These are phyloP conservation scores for Paecilomyces sp. DNA, from an alignment of 2,329 filamentous ascomycete genomes.

Conservation along the genomic window DNA sequence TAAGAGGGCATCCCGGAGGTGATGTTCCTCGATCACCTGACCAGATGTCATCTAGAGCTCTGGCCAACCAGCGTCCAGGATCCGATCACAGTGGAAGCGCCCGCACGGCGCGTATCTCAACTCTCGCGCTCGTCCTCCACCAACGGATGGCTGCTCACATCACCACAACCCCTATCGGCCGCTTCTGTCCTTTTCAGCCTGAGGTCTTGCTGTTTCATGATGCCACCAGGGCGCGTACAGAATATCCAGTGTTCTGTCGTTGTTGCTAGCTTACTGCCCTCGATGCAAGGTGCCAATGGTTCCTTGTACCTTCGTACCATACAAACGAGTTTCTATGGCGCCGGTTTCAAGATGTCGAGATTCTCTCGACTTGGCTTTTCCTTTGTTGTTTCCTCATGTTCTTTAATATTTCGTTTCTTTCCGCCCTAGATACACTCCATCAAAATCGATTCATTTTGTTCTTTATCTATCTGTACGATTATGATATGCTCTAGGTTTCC, in stretches of 20 bases:
- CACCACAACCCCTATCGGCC: constrained; percentile 6
- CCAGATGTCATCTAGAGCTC: constrained; percentile 5
- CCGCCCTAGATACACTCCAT: neutral
- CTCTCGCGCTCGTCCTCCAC: constrained; percentile 4
- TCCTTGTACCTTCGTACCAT: neutral
- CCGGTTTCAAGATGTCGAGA: constrained; percentile 9
- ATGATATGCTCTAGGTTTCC: constrained; percentile 5
- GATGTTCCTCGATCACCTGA: constrained; percentile 9
- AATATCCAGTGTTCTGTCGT: constrained; percentile 7
- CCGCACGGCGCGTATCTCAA: constrained; percentile 15
- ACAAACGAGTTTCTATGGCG: neutral
- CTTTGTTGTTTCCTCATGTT: neutral
- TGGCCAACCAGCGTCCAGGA: neutral
- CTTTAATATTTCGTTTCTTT: neutral
- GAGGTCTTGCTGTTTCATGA: constrained; percentile 19
- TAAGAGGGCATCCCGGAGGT: neutral
- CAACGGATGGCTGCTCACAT: neutral
- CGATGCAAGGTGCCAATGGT: neutral
- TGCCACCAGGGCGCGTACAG: constrained; percentile 18
- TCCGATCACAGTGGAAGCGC: constrained; percentile 11
- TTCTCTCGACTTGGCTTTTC: neutral
- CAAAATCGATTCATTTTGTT: neutral
- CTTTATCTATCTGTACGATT: neutral
- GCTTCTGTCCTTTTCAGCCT: neutral
- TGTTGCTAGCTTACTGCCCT: constrained; percentile 15